These are phyloP conservation scores for Plasmodium yoelii DNA, from an alignment of 169 alveolate species.

Conservation along the genomic window DNA sequence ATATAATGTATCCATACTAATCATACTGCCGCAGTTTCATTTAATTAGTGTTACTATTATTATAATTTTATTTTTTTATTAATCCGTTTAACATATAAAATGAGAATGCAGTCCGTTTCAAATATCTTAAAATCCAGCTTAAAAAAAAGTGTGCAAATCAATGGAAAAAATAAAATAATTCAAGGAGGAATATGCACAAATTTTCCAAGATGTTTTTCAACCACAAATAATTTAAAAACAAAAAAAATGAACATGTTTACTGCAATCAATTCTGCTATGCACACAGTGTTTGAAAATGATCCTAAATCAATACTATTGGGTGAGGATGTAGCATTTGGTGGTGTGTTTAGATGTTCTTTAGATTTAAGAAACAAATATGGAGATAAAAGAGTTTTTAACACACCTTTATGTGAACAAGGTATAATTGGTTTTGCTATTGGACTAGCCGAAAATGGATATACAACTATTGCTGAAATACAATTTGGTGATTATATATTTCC, in stretches of 20 bases:
- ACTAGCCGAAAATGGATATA: conserved; percentile 92
- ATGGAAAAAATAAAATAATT: conserved; percentile 9
- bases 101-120: conserved; percentile 8
- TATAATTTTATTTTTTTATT: too few relatives aligned
- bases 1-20: too few relatives aligned
- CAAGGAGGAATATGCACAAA: conserved; percentile 4
- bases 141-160: conserved; percentile 17
- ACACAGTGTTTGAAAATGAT: conserved; percentile 92
- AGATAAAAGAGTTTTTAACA: conserved; percentile 93
- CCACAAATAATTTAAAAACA: conserved; percentile 27
- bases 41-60: too few relatives aligned
- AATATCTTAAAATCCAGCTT: conserved; percentile 25
- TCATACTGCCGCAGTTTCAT: too few relatives aligned
- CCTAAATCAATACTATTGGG: conserved; percentile 94
- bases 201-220: neutral
- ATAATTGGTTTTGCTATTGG: conserved; percentile 98
- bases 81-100: neutral
- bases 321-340: conserved; percentile 99
- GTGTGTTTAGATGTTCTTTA: conserved; percentile 97
- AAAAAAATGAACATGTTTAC: conserved; percentile 92
- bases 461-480: conserved; percentile 98
- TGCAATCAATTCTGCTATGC: conserved; percentile 95
- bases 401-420: conserved; percentile 98
- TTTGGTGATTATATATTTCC: conserved; percentile 98
- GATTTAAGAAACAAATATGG: conserved; percentile 95